phyloP scores from a whole-genome alignment of 108 stramenopile species.

The Fistulifera solaris region DNA sequence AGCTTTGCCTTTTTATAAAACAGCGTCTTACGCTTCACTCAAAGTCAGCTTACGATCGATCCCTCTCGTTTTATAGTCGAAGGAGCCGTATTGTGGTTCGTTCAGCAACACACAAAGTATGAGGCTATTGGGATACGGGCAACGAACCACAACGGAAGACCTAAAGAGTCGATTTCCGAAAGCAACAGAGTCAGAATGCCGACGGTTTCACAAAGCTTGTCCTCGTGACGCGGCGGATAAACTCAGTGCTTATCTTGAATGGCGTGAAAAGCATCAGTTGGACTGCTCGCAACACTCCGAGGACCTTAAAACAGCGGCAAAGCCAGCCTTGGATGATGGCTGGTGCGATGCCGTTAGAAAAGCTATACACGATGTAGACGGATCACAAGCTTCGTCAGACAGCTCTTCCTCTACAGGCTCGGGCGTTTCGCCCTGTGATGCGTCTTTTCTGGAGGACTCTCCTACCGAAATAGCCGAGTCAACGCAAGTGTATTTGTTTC shows the following conservation, averaged over 20 bases:
- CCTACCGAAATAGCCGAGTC: neutral
- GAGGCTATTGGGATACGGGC: too few species aligned
- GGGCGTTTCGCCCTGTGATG: neutral
- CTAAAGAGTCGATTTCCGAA: neutral
- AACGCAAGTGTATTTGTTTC: neutral
- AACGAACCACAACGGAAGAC: too few species aligned
- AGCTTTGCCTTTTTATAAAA: too few species aligned
- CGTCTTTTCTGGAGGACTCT: neutral
- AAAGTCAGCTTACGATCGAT: too few species aligned
- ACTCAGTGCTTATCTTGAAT: neutral
- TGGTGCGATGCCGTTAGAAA: neutral
- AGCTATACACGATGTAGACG: neutral
- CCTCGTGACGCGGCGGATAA: neutral
- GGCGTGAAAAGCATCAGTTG: neutral
- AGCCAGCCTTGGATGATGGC: neutral
- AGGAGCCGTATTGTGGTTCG: too few species aligned
- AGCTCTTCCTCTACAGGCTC: neutral
- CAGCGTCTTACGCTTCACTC: too few species aligned
- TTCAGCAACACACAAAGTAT: too few species aligned
- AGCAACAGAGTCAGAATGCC: conserved; percentile 4
- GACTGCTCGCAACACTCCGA: neutral
- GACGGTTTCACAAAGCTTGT: conserved; percentile 1
- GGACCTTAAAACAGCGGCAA: neutral
- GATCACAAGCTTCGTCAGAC: neutral
- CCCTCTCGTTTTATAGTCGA: too few species aligned